A percentile compares a stretch with the other conserved stretches of the same genome.
phyloP scores from a whole-genome alignment of 768 basidiomycete species.

The Xerocomus potaroensis region DNA sequence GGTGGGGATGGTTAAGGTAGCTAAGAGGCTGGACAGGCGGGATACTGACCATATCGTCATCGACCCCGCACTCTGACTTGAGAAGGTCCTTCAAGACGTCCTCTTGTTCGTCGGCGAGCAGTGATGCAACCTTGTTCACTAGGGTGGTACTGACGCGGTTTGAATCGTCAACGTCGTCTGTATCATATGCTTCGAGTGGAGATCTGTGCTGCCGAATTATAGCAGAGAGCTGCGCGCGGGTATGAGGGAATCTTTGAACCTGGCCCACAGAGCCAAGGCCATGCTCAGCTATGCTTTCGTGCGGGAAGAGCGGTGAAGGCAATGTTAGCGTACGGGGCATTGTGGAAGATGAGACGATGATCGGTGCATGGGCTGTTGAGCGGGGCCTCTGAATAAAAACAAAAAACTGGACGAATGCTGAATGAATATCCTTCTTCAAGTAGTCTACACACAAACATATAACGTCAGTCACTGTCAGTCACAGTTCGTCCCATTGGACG shows the following conservation, averaged over 20 bases:
- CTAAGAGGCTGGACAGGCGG: constrained; percentile 5
- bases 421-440: no score
- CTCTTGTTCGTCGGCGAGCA: constrained; percentile 80
- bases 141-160: constrained; percentile 54
- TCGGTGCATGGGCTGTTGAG: constrained; percentile 22
- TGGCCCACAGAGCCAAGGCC: constrained; percentile 14
- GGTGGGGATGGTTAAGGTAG: constrained; percentile 19
- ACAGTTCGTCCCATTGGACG: constrained; percentile 70
- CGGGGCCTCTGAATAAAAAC: constrained; percentile 10
- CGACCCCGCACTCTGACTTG: constrained; percentile 63
- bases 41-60: constrained; percentile 60
- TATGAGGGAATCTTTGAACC: constrained; percentile 66
- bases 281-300: constrained; percentile 20
- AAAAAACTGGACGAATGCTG: constrained; percentile 19
- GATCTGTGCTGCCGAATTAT: constrained; percentile 72
- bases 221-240: constrained; percentile 71
- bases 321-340: constrained; percentile 27
- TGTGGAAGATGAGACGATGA: constrained; percentile 17
- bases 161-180: constrained; percentile 54
- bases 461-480: constrained; percentile 29
- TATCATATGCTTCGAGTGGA: constrained; percentile 48
- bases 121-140: constrained; percentile 64
- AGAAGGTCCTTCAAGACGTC: constrained; percentile 78
- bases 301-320: constrained; percentile 12
- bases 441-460: constrained; percentile 14